phyloP scores from a whole-genome alignment of 225 moss, liverwort and hornwort species.

The Takakia lepidozioides region DNA sequence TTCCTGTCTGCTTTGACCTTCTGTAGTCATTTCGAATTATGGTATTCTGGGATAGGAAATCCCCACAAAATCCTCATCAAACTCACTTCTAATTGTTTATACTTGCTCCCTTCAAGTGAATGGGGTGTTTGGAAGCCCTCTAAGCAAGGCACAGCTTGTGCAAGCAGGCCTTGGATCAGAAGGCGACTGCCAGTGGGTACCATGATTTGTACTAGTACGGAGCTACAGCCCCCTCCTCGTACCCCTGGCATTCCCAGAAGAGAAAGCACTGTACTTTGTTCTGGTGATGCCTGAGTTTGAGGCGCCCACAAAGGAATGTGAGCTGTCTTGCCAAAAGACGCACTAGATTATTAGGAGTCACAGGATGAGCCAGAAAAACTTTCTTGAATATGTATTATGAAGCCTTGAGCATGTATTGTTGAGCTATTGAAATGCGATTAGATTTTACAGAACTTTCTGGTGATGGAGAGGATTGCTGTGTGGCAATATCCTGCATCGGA shows the following conservation, averaged over 20 bases:
- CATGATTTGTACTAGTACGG: constrained; percentile 92
- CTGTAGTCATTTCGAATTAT: no score
- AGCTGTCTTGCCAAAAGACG: constrained; percentile 71
- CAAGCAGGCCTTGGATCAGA: constrained; percentile 94
- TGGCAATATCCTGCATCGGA: no score
- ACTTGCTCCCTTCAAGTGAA: constrained; percentile 55
- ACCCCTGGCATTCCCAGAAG: constrained; percentile 61
- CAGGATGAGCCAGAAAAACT: neutral
- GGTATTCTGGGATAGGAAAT: no score
- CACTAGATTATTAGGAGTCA: no score
- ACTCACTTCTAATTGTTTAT: no score
- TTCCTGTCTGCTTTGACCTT: no score
- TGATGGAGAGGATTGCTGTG: no score
- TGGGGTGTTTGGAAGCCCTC: constrained; percentile 85
- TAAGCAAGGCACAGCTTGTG: constrained; percentile 80
- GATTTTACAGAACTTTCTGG: no score
- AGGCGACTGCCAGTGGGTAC: constrained; percentile 90
- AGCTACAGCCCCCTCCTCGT: constrained; percentile 89
- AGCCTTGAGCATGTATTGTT: neutral
- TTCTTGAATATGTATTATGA: neutral
- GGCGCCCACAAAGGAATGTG: constrained; percentile 97
- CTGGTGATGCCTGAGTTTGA: constrained; percentile 92
- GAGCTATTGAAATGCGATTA: no score
- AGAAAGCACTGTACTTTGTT: constrained; percentile 66
- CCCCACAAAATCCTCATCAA: no score